A percentile compares a stretch with the other conserved stretches of the same genome.
Conservation (phyloP, 192 early-diverging fungal species). For the Gigaspora rosea region DNA sequence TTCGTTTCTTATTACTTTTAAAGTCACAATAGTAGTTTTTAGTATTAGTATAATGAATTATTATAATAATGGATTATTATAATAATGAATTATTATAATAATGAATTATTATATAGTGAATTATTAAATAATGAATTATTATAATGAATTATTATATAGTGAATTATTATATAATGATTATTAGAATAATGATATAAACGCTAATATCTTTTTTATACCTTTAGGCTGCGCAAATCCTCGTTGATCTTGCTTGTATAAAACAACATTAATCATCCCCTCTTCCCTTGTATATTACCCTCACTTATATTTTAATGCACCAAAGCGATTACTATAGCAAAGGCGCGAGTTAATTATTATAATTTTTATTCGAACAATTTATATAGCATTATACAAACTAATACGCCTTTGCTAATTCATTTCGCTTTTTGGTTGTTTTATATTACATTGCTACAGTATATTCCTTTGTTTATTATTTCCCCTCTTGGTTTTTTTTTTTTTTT, state of each 20-base stretch:
- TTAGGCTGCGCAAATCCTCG: slow-evolving; percentile 34
- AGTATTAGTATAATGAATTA: too few relatives aligned
- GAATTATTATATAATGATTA: too few relatives aligned
- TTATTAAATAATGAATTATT: too few relatives aligned
- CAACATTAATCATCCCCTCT: slow-evolving; percentile 28
- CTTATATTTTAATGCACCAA: slow-evolving; percentile 2
- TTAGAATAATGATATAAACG: neutral
- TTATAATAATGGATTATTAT: too few relatives aligned
- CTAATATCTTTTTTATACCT: neutral
- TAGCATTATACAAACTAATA: neutral
- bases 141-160: neutral
- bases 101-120: too few relatives aligned
- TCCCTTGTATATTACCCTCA: neutral
- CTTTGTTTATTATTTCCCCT: neutral
- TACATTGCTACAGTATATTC: neutral
- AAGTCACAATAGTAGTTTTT: too few relatives aligned
- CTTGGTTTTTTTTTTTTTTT: too few relatives aligned
- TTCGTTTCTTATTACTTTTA: too few relatives aligned
- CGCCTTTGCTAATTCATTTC: neutral
- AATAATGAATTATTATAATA: too few relatives aligned
- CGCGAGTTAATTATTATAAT: neutral
- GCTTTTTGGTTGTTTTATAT: slow-evolving; percentile 15
- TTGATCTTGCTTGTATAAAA: slow-evolving; percentile 36
- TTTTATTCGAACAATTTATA: neutral
- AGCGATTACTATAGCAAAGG: neutral